Evolutionary conservation across 805 yeast genomes (phyloP).

Genomic region (Danielia oregonensis): DNA sequence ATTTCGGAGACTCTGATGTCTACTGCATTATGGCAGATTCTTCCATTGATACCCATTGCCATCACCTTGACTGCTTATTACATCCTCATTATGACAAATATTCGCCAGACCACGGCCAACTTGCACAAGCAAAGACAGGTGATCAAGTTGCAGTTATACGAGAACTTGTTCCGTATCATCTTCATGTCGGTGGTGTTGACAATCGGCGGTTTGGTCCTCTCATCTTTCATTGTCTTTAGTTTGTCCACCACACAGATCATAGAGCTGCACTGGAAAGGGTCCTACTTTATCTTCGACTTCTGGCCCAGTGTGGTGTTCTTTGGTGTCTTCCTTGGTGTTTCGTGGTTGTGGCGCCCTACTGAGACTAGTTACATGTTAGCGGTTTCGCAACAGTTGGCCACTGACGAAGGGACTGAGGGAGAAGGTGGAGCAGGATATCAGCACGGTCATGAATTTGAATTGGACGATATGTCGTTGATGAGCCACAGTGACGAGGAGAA

Average conservation of each 20-base stretch:
- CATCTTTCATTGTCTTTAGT: conserved; percentile 67
- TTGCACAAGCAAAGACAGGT: conserved; percentile 84
- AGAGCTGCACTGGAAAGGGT: conserved; percentile 87
- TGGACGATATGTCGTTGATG: conserved; percentile 53
- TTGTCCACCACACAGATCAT: conserved; percentile 73
- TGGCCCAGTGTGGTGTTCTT: conserved; percentile 93
- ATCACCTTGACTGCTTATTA: conserved; percentile 70
- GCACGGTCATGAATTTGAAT: conserved; percentile 54
- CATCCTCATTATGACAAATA: conserved; percentile 65
- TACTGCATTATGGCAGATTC: conserved; percentile 47
- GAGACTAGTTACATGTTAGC: conserved; percentile 93
- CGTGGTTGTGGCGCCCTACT: conserved; percentile 97
- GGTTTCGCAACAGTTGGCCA: conserved; percentile 87
- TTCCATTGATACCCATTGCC: conserved; percentile 69
- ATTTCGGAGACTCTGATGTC: conserved; percentile 55
- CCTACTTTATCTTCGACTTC: conserved; percentile 85
- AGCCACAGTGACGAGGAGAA: conserved; percentile 44
- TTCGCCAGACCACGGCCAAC: conserved; percentile 69
- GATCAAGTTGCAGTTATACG: conserved; percentile 86
- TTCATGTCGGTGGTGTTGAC: conserved; percentile 68
- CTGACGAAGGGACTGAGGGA: conserved; percentile 53
- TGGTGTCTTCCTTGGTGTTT: conserved; percentile 74
- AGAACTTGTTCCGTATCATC: conserved; percentile 68
- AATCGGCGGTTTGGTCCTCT: conserved; percentile 64
- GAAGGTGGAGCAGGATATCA: conserved; percentile 21